Base-by-base conservation (phyloP, 2,329 filamentous ascomycete species). In the Trichophyton rubrum region DNA sequence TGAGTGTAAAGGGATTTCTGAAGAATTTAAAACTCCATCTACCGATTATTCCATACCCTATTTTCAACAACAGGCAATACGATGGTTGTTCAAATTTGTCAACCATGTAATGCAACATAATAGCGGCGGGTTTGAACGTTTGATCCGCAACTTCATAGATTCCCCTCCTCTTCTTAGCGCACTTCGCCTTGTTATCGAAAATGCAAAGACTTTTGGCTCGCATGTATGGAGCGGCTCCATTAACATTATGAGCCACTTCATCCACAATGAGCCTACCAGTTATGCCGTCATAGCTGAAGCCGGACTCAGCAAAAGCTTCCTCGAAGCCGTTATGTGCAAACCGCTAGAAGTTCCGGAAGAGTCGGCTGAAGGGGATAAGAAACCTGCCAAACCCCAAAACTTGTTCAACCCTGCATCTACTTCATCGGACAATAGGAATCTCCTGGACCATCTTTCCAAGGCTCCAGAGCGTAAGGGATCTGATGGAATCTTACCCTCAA, bases 191-290 rank as follows among this genome's bases (percentile, higher is more conserved):
- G 89, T 99, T 53, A 87, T 96, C 64, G 85, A 87, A 64, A 87
- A 95, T 67, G 86, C 88, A 41, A 79, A 79, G 59, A 79, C 85
- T 41, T 99, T 91, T 70, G 93, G 93, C 11, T 93, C 92, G 1
- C 87, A 93, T 62, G 90, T 97, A 3, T 99, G 93, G 93, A 96
- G 90, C 56, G 91, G 91, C 71, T 88, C 90, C 5, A 89, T 96
- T 63, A 91, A 87, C 60, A 92, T 96, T 61, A 78, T 99, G 58
- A 93, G 89, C 69, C 92, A 90, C 67, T 99, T 99, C 73, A 95
- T 99, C 68, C 95, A 99, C 74, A 96, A 97, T 70, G 93, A 99
- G 69, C 93, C 93, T 0, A 99, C 93, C 0, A 99, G 93, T 72
- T 99, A 96, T 71, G 87, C 90, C 30, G 90, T 96, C 24, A 93